These are phyloP conservation scores for Corniculantispora saksenae DNA, from an alignment of 2,329 filamentous ascomycete species.

Conservation along the genomic window DNA sequence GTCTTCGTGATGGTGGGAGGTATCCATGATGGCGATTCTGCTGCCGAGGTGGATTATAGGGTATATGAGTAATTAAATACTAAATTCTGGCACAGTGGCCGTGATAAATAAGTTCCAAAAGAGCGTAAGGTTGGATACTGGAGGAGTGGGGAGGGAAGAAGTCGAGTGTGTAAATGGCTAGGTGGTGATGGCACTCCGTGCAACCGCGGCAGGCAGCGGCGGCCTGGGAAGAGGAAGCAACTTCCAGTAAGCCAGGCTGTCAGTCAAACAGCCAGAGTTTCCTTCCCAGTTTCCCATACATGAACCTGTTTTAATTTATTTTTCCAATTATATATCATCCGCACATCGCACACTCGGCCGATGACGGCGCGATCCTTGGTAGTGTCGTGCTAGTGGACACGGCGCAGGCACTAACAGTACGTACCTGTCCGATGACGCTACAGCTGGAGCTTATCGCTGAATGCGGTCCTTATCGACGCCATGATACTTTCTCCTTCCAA, in stretches of 20 bases:
- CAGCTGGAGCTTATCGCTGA: constrained; percentile 11
- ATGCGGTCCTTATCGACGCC: constrained; percentile 8
- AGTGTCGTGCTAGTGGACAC: not conserved
- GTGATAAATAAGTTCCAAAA: not conserved
- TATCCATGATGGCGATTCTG: not conserved
- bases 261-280: not conserved
- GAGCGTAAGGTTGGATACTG: not conserved
- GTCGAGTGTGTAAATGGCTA: not conserved
- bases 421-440: constrained; percentile 16
- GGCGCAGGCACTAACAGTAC: not conserved
- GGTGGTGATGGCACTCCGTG: not conserved
- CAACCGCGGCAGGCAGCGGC: not conserved
- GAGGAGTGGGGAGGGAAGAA: not conserved
- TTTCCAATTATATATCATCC: not conserved
- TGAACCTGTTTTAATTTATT: too few species aligned
- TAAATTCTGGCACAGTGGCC: not conserved
- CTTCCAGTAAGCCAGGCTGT: not conserved
- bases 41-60: not conserved
- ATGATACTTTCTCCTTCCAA: not conserved
- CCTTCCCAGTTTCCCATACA: too few species aligned
- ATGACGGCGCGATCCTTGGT: not conserved
- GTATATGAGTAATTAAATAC: not conserved
- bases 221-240: not conserved
- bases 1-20: not conserved
- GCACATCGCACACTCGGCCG: not conserved